These are phyloP conservation scores for Grammothele lineata DNA, from an alignment of 768 basidiomycete genomes.

Conservation along the genomic window DNA sequence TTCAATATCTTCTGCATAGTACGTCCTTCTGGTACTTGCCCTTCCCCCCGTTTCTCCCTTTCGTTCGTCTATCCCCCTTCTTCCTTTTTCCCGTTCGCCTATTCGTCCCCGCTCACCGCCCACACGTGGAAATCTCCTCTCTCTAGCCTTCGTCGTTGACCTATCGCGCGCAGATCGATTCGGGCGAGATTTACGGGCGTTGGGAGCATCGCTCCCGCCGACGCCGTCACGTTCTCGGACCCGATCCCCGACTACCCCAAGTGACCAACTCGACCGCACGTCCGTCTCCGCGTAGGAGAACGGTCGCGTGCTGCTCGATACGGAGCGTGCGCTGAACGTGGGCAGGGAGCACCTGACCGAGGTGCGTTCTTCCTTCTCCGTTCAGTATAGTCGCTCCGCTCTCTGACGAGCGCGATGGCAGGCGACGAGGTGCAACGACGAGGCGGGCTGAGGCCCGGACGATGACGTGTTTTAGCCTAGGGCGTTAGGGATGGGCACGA, in stretches of 20 bases:
- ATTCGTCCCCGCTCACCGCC: background rate
- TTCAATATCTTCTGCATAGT: conserved; percentile 75
- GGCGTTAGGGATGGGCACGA: conserved; percentile 1
- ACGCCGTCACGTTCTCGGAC: conserved; percentile 69
- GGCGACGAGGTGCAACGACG: conserved; percentile 27
- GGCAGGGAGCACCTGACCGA: conserved; percentile 73
- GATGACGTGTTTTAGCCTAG: conserved; percentile 19
- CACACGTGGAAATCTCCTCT: too few species aligned
- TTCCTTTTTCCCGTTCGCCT: too few species aligned
- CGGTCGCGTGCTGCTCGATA: conserved; percentile 37
- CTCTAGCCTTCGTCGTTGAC: too few species aligned
- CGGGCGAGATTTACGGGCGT: conserved; percentile 60
- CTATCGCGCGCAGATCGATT: conserved; percentile 56
- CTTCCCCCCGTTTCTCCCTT: too few species aligned
- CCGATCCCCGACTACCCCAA: conserved; percentile 53
- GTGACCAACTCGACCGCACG: conserved; percentile 54
- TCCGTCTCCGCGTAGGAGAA: conserved; percentile 56
- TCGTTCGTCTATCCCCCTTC: background rate
- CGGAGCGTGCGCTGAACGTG: conserved; percentile 55
- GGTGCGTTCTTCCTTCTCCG: conserved; percentile 35
- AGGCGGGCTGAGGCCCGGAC: conserved; percentile 20
- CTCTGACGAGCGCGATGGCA: background rate
- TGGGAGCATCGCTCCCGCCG: conserved; percentile 63
- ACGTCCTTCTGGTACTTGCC: too few species aligned
- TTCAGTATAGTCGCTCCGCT: background rate